A percentile compares a stretch with the other conserved stretches of the same genome.
Conservation (phyloP, 495 filamentous ascomycete genomes). For the Friedmanniomyces simplex region DNA sequence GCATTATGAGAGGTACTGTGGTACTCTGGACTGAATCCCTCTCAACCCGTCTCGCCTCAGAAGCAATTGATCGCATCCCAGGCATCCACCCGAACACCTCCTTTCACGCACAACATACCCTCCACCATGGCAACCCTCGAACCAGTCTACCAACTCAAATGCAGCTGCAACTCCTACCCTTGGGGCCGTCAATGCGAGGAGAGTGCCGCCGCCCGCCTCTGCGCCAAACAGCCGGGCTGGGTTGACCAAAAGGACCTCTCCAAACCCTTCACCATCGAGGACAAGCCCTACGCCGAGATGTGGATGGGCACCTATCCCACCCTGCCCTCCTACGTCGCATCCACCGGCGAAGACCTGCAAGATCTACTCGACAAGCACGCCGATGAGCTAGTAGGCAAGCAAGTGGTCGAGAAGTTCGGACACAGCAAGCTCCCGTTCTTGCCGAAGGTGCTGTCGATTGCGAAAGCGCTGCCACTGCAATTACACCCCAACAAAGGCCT, state of each 20-base stretch:
- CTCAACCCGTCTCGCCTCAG: neutral
- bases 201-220: constrained; percentile 49
- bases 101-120: neutral
- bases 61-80: neutral
- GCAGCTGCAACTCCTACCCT: constrained; percentile 46
- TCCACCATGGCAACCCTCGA: constrained; percentile 12
- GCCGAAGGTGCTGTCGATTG: constrained; percentile 69
- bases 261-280: constrained; percentile 31
- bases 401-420: constrained; percentile 52
- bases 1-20: neutral
- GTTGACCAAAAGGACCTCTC: constrained; percentile 40
- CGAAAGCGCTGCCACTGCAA: constrained; percentile 72
- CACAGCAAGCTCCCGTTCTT: constrained; percentile 57
- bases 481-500: constrained; percentile 64
- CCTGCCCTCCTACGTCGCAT: constrained; percentile 52
- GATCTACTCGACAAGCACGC: constrained; percentile 55
- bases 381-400: constrained; percentile 52
- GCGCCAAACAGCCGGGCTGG: constrained; percentile 53
- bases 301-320: constrained; percentile 78
- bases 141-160: constrained; percentile 42
- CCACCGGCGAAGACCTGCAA: constrained; percentile 52
- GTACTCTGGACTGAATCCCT: no score
- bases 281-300: constrained; percentile 54
- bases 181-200: constrained; percentile 66
- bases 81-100: no score